phyloP scores from a whole-genome alignment of 2,329 filamentous ascomycete species.

The Ophiostoma perfectum region DNA sequence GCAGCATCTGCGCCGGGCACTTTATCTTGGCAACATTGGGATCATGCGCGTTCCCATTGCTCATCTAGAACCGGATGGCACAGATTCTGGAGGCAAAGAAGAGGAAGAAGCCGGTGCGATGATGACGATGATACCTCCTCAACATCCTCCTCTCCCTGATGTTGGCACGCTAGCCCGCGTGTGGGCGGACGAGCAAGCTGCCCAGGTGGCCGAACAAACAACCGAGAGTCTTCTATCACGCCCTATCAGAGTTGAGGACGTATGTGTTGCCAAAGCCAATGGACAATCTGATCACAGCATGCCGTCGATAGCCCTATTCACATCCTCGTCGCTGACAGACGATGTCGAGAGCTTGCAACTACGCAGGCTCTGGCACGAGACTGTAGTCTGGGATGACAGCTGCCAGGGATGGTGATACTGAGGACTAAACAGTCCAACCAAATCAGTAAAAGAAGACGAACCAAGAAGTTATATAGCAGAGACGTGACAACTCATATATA shows the following conservation, averaged over 20 bases:
- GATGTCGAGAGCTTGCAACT: not conserved
- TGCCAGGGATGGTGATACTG: not conserved
- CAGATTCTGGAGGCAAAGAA: too few species aligned
- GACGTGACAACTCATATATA: not conserved
- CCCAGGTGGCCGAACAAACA: not conserved
- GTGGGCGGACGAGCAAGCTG: not conserved
- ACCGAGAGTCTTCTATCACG: not conserved
- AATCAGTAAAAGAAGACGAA: not conserved
- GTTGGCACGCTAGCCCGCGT: not conserved
- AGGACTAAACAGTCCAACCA: not conserved
- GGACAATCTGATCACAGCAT: too few species aligned
- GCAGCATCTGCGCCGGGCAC: too few species aligned
- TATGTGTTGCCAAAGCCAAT: not conserved
- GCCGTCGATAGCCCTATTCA: too few species aligned
- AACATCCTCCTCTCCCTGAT: not conserved
- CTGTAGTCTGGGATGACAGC: not conserved
- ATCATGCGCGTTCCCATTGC: too few species aligned
- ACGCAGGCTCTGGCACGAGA: not conserved
- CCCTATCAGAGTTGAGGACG: not conserved
- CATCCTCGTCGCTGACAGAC: not conserved
- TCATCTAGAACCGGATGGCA: not conserved
- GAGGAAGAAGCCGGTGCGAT: not conserved
- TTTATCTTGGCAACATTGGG: too few species aligned
- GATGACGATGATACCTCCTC: not conserved
- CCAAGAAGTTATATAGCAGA: not conserved